phyloP scores from a whole-genome alignment of 2,329 filamentous ascomycete genomes.

The Exophiala lecanii-corni region DNA sequence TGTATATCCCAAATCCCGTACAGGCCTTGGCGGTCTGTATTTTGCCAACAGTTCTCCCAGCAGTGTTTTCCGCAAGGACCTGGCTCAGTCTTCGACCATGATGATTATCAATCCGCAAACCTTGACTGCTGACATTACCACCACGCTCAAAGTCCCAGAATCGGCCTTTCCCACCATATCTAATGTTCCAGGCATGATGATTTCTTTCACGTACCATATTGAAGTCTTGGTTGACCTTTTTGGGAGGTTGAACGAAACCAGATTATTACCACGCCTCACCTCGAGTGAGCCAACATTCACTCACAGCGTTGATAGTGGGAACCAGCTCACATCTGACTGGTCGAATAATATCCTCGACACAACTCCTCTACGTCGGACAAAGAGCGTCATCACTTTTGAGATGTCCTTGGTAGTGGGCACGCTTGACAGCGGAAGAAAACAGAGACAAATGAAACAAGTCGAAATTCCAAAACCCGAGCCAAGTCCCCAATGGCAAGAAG shows the following conservation, averaged over 20 bases:
- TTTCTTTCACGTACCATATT: conserved; percentile 89
- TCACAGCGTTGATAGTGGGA: conserved; percentile 35
- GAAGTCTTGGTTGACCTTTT: conserved; percentile 92
- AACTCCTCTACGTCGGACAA: conserved; percentile 76
- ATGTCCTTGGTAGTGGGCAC: conserved; percentile 89
- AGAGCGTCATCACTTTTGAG: conserved; percentile 80
- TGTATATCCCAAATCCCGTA: conserved; percentile 80
- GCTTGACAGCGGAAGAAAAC: conserved; percentile 60
- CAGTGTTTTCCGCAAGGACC: conserved; percentile 91
- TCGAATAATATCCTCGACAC: conserved; percentile 75
- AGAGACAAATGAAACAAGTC: conserved; percentile 13
- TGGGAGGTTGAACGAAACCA: conserved; percentile 75
- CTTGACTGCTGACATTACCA: conserved; percentile 72
- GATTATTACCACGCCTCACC: conserved; percentile 55
- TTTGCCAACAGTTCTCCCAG: conserved; percentile 80
- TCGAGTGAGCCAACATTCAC: conserved; percentile 28
- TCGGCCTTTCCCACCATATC: conserved; percentile 89
- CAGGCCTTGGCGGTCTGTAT: conserved; percentile 79
- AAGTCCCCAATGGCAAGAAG: conserved; percentile 6
- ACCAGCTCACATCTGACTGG: conserved; percentile 39
- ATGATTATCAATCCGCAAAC: conserved; percentile 80
- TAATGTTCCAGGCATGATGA: conserved; percentile 85
- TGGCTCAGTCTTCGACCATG: conserved; percentile 82
- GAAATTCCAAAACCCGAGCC: conserved; percentile 7
- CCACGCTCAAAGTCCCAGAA: conserved; percentile 79